These are phyloP conservation scores for Colletotrichum simmondsii DNA, from an alignment of 2,329 filamentous ascomycete genomes.

Conservation along the genomic window DNA sequence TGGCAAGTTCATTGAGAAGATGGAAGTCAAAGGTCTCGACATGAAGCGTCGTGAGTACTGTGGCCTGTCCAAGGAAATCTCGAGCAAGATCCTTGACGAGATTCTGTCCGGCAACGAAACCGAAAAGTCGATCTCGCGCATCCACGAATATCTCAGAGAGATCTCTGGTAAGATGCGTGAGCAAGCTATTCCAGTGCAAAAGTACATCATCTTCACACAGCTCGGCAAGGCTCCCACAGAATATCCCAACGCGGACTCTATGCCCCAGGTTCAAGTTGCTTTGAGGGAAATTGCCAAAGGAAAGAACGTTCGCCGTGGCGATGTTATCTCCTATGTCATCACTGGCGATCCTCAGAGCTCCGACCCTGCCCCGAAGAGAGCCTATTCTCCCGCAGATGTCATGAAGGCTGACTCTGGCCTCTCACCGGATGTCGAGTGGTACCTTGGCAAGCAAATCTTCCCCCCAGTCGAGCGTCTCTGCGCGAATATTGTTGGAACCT, in stretches of 20 bases:
- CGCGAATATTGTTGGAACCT: slow-evolving; percentile 93
- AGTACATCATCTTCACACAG: slow-evolving; percentile 98
- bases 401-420: slow-evolving; percentile 80
- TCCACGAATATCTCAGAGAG: slow-evolving; percentile 92
- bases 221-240: slow-evolving; percentile 93
- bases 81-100: slow-evolving; percentile 88
- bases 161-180: slow-evolving; percentile 89
- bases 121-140: slow-evolving; percentile 86
- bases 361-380: slow-evolving; percentile 85
- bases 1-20: slow-evolving; percentile 90
- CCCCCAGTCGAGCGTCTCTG: slow-evolving; percentile 97
- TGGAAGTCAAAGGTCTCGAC: slow-evolving; percentile 97
- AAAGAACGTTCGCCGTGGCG: slow-evolving; percentile 89
- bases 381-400: slow-evolving; percentile 87
- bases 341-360: slow-evolving; percentile 76
- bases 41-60: slow-evolving; percentile 99
- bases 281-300: slow-evolving; percentile 87
- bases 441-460: slow-evolving; percentile 97
- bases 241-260: slow-evolving; percentile 92
- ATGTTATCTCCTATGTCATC: slow-evolving; percentile 96
- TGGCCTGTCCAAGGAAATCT: slow-evolving; percentile 93
- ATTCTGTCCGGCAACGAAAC: slow-evolving; percentile 94
- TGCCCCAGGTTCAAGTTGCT: slow-evolving; percentile 98
- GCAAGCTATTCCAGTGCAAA: slow-evolving; percentile 77
- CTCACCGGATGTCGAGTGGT: slow-evolving; percentile 94